Percentiles rank a stretch among this genome's conserved stretches.
Evolutionary conservation across 1,284 basidiomycete genomes (phyloP).

Genomic region (Peniophora sp.): DNA sequence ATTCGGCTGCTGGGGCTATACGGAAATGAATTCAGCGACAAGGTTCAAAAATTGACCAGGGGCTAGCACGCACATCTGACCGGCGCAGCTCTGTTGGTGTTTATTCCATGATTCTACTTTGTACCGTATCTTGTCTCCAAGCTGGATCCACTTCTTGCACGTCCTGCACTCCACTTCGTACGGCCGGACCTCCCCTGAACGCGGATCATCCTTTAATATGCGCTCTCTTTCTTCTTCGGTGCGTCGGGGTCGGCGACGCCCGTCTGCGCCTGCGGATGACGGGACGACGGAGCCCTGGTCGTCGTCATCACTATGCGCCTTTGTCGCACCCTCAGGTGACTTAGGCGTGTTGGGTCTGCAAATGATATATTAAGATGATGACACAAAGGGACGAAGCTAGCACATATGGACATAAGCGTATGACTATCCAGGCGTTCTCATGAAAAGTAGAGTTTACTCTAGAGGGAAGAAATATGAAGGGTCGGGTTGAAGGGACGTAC

Average conservation of each 20-base stretch:
- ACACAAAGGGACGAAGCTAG: no score
- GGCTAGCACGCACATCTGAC: conserved; percentile 25
- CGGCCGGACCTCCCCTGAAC: conserved; percentile 37
- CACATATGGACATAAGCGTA: no score
- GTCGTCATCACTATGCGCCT: conserved; percentile 15
- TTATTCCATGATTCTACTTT: conserved; percentile 40
- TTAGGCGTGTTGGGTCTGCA: neutral
- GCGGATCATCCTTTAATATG: conserved; percentile 43
- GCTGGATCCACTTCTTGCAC: conserved; percentile 53
- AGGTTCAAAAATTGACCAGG: neutral
- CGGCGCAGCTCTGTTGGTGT: conserved; percentile 40
- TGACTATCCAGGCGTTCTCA: no score
- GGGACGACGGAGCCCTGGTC: conserved; percentile 18
- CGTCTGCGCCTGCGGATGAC: conserved; percentile 12
- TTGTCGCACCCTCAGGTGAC: conserved; percentile 2
- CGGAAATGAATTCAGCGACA: neutral
- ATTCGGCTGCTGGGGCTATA: conserved; percentile 46
- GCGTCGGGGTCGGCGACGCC: conserved; percentile 3
- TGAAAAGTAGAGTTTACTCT: no score
- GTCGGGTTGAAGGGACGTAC: no score
- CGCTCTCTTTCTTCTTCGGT: conserved; percentile 41
- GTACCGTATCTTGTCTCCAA: conserved; percentile 35
- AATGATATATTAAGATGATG: neutral
- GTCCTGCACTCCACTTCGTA: conserved; percentile 46
- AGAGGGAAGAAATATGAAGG: no score